Evolutionary conservation across 257 asterid species (phyloP), one percentile per base, ranked within the genome.

Genomic region (Solanum dulcamara): DNA sequence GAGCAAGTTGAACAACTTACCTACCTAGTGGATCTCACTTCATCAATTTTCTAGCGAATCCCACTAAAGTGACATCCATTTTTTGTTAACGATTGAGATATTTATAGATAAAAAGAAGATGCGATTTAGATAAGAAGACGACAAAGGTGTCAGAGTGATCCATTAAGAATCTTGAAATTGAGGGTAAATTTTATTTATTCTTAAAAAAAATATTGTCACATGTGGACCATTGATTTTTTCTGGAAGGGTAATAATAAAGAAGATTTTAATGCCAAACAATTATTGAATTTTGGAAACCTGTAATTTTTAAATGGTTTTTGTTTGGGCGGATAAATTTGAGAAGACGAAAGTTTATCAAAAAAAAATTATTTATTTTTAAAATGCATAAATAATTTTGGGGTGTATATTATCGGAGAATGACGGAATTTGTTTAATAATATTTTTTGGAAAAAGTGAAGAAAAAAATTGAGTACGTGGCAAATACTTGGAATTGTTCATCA

Each of bases 401-500:
- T 1, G 15, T 26, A 11, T 28, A 0, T 28, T 1, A n/a, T 24
- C n/a, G 6, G 55, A 11, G 11, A 72, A 72, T 13, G 10, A 75
- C 7, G 8, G 35, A 26, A 8, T 26, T 28, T 44, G 14, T 44
- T 77, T 26, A 26, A 26, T 44, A 24, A 71, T 4, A 10, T 57
- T 7, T 42, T 26, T n/a, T n/a, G 2, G 3, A 15, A 24, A 75
- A 75, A 46, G 14, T 30, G 35, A 46, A 15, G 26, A n/a, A 26
- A 44, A 60, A 26, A 46, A 2, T 44, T 48, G 18, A 46, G 42
- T 17, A 48, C 17, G 70, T 40, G 80, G 64, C 40, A 83, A 55
- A 38, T 75, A 75, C 51, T 75, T n/a, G 87, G 74, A 60, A 71
- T 50, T 48, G 55, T 85, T 85, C 82, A 77, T 18, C 17, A 77